phyloP scores from a whole-genome alignment of 345 rosid genomes.

The Linum tenue region DNA sequence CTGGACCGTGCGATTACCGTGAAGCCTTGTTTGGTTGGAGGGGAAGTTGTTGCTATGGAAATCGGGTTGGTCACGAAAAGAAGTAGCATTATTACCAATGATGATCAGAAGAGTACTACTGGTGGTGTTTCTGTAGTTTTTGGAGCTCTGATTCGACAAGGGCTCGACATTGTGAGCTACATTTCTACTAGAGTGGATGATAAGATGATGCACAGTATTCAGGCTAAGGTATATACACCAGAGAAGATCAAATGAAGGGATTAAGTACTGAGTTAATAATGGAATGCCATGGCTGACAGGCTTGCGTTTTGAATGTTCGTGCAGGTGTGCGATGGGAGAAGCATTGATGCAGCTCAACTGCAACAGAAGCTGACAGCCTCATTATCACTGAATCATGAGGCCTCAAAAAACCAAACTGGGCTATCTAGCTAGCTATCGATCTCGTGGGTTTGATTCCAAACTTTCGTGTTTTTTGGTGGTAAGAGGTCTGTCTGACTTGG shows the following conservation, averaged over 20 bases:
- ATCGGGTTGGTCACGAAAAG: background rate
- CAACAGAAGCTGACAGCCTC: background rate
- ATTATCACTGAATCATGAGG: background rate
- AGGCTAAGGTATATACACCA: background rate
- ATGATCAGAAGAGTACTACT: no score
- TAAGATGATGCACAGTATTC: background rate
- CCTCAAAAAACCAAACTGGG: background rate
- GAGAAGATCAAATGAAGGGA: background rate
- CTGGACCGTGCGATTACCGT: background rate
- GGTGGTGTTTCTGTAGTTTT: background rate
- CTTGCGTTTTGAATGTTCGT: background rate
- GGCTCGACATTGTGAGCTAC: background rate
- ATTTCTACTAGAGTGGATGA: background rate
- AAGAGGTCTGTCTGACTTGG: background rate
- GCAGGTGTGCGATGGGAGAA: conserved; percentile 4
- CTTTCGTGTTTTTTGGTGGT: background rate
- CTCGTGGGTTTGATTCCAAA: background rate
- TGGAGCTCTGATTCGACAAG: background rate
- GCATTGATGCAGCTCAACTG: background rate
- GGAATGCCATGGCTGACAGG: background rate
- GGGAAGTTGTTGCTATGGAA: background rate
- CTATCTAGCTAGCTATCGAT: background rate
- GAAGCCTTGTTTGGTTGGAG: background rate
- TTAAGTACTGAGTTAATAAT: no score
- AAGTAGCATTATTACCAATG: no score